Evolutionary conservation across 73 alveolate species (phyloP), one percentile per base, ranked within the genome.

Genomic region (Paramecium sonneborni): DNA sequence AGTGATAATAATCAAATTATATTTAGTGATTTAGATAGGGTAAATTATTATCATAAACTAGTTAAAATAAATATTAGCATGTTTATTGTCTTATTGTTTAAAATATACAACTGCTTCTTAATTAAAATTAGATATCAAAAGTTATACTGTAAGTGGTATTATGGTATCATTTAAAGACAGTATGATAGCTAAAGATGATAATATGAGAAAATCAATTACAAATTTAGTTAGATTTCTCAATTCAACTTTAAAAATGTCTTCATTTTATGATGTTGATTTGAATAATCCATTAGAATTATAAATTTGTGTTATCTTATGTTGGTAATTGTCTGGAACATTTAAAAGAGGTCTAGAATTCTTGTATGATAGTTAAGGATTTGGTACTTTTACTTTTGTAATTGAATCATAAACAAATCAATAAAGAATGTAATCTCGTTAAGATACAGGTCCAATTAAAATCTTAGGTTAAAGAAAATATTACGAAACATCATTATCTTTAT

Each of bases 21-120:
- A 76, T 76, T 76, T 20, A 76, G 88, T 18, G 88, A 76, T 76
- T 37, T 76, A 20, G 88, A 76, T 24, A 76, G 88, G 35, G 70
- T 76, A 57, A 9, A 57, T 24, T 10, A 57, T 57, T 24, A 24
- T 24, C 6, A 57, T 57, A 15, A 24, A 24, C 10, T 57, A 57
- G 76, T 57, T 57, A 24, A 76, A 76, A 76, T 41, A 76, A 76
- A 39, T 76, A 3, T 20, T 76, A 76, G 62, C 88, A n/a, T 76
- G 88, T 76, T 38, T 76, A 76, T 37, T 76, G 5, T 20, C 88
- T 1, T 76, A 76, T 76, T 76, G 88, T 41, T 76, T 76, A 39
- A 76, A 76, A 76, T 76, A 76, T 41, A 76, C 88, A 15, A 14
- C 70, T 20, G 28, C 69, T 14, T 56, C 57, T 9, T 37, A 76